Evolutionary conservation across 768 basidiomycete genomes (phyloP).

Genomic region (Paxillus rubicundulus): DNA sequence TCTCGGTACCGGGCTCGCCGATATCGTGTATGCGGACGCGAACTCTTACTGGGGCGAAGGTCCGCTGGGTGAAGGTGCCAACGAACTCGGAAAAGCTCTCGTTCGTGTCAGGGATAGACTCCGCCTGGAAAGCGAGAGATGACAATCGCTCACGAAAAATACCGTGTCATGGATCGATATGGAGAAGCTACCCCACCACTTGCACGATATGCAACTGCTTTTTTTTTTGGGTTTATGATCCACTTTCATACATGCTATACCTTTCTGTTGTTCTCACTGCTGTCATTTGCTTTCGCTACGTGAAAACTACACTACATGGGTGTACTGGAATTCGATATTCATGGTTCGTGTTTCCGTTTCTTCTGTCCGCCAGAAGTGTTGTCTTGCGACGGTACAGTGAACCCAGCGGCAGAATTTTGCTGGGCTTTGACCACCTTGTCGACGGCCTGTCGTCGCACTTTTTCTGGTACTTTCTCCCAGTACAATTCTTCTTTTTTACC

Average conservation of each 20-base stretch:
- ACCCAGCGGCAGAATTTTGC: neutral
- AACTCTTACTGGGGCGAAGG: constrained; percentile 74
- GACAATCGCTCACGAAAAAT: neutral
- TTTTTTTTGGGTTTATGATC: neutral
- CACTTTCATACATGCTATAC: neutral
- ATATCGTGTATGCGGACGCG: constrained; percentile 52
- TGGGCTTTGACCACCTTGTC: constrained; percentile 36
- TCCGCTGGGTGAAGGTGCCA: constrained; percentile 45
- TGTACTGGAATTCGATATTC: neutral
- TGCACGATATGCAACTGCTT: neutral
- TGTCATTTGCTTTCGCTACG: neutral
- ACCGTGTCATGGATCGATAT: neutral
- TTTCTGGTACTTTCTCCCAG: constrained; percentile 79
- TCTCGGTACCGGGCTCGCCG: constrained; percentile 48
- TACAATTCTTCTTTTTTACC: constrained; percentile 70
- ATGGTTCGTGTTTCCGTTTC: constrained; percentile 16
- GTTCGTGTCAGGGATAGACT: constrained; percentile 52
- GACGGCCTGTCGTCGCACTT: constrained; percentile 61
- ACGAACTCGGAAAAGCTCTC: constrained; percentile 64
- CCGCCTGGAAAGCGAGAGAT: constrained; percentile 26
- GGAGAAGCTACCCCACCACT: neutral
- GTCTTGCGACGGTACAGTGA: neutral
- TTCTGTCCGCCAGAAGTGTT: neutral
- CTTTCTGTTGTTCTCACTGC: neutral
- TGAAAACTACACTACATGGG: neutral